Evolutionary conservation across 2,329 filamentous ascomycete species (phyloP).

Genomic region (Claviceps pazoutovae): DNA sequence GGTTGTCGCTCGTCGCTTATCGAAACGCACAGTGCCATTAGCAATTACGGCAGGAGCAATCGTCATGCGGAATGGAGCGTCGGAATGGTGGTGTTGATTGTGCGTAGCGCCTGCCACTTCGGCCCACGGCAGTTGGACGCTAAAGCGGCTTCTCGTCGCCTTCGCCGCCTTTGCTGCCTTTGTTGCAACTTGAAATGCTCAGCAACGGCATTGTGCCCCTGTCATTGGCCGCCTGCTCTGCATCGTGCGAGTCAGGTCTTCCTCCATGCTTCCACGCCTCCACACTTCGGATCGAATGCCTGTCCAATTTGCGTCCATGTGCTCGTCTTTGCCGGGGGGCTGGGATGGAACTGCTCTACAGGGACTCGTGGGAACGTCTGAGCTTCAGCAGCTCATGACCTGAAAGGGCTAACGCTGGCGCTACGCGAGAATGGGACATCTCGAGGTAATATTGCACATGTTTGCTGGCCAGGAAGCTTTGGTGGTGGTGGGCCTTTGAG

Average conservation of each 20-base stretch:
- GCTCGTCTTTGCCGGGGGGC: neutral
- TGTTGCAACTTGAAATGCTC: neutral
- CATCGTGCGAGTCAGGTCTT: neutral
- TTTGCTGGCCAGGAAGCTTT: neutral
- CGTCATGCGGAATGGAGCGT: neutral
- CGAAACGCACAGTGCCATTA: neutral
- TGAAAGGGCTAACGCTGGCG: neutral
- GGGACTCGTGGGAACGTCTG: neutral
- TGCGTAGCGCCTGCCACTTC: neutral
- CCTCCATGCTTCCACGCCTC: neutral
- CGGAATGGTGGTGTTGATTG: neutral
- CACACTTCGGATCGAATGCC: neutral
- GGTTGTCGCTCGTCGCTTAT: neutral
- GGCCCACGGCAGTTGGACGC: neutral
- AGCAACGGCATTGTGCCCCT: neutral
- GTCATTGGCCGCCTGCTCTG: neutral
- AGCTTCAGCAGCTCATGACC: neutral
- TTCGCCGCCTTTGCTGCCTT: too few relatives aligned
- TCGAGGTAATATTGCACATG: neutral
- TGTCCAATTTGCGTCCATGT: neutral
- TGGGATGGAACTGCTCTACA: neutral
- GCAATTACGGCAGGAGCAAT: neutral
- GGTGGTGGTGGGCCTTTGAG: neutral
- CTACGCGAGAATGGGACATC: neutral
- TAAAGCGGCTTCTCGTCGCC: neutral